Conservation (phyloP, 345 rosid species). For the Angophora floribunda region DNA sequence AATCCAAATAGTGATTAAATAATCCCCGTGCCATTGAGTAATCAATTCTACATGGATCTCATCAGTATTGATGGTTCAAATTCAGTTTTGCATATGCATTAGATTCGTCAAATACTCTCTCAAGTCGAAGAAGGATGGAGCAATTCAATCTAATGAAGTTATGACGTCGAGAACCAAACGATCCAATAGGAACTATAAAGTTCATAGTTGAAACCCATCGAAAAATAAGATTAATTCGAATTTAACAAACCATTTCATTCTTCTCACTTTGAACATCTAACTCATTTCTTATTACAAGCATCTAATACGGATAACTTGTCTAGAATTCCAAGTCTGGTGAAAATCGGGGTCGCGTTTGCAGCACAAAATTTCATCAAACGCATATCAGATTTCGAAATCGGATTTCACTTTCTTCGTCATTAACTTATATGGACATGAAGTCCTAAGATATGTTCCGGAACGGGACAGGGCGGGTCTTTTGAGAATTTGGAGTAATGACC, state of each 20-base stretch:
- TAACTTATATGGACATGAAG: background rate
- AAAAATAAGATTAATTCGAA: background rate
- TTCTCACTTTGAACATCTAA: background rate
- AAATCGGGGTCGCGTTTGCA: background rate
- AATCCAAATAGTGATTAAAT: background rate
- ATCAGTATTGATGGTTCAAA: background rate
- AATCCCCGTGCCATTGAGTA: fast-evolving
- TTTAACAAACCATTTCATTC: background rate
- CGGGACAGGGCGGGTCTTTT: background rate
- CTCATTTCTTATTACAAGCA: background rate
- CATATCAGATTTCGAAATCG: background rate
- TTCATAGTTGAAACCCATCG: background rate
- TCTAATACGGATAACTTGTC: background rate
- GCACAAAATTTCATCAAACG: background rate
- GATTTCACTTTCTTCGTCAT: background rate
- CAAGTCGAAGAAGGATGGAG: background rate
- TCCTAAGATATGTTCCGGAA: background rate
- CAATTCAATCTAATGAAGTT: background rate
- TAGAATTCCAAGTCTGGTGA: background rate
- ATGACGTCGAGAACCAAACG: background rate
- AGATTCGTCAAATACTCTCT: fast-evolving
- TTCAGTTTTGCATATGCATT: background rate
- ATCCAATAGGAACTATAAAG: background rate
- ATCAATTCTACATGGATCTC: background rate
- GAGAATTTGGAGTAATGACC: background rate